phyloP scores from a whole-genome alignment of 2,329 filamentous ascomycete genomes.

The Blastomyces emzantsi region DNA sequence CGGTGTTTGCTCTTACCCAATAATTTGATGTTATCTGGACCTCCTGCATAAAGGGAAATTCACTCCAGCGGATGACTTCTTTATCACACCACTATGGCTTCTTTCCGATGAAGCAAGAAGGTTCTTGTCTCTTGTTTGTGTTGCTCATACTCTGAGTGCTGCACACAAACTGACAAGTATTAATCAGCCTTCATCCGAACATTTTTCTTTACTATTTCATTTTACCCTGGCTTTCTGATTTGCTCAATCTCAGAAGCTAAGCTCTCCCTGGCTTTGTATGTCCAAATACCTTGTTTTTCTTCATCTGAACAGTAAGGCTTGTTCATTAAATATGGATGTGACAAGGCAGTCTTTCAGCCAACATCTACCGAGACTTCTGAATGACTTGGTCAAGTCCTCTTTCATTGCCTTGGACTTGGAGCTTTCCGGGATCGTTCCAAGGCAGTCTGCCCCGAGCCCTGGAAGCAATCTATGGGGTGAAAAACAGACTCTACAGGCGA shows the following conservation, averaged over 20 bases:
- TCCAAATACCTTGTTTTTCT: not conserved
- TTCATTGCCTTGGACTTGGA: conserved; percentile 60
- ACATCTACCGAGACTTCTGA: conserved; percentile 47
- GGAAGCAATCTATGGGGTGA: conserved; percentile 24
- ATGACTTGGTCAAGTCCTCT: conserved; percentile 48
- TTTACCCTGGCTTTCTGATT: not conserved
- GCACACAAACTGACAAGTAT: not conserved
- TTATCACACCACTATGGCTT: not conserved
- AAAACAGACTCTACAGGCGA: conserved; percentile 48
- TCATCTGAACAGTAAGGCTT: not conserved
- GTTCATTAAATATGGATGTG: conserved; percentile 46
- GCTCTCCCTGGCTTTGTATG: not conserved
- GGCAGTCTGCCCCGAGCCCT: conserved; percentile 25
- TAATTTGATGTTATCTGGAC: not conserved
- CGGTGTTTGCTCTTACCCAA: not conserved
- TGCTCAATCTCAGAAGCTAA: not conserved
- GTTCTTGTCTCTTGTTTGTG: not conserved
- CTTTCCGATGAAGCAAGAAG: not conserved
- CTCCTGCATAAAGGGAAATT: not conserved
- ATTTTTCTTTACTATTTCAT: not conserved
- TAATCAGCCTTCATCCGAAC: not conserved
- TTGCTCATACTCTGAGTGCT: not conserved
- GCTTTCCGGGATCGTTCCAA: conserved; percentile 52
- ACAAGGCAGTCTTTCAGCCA: conserved; percentile 42
- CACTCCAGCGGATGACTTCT: not conserved